Evolutionary conservation across 2,329 filamentous ascomycete species (phyloP), one percentile per base, ranked within the genome.

Genomic region (Incumbomyces delicatus): DNA sequence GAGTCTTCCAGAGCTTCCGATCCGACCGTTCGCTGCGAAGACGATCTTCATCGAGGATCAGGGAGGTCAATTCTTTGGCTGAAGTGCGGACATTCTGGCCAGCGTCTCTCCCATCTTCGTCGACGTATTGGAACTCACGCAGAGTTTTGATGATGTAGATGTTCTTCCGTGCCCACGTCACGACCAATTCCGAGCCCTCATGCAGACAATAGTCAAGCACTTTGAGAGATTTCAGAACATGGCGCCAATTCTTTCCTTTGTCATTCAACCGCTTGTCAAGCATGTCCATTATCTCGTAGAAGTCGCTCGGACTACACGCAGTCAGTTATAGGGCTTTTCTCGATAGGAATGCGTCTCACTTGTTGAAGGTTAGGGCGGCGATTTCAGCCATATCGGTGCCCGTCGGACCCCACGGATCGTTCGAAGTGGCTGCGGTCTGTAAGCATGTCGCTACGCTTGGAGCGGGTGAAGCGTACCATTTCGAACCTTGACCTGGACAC

Each of bases 221-320:
- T 66, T 98, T 98, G 57, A 98, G 74, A 35, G 92, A 94, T 69
- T 98, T 98, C 50, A 98, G 73, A 11, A 98, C 92, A 65, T 98
- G 92, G 59, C 92, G 83, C 92, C 92, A 98, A 66, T 98, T 98
- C 76, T 96, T 98, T 62, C 92, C 92, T 69, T 98, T 96, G 68
- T 98, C 92, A 61, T 98, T 98, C 61, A 98, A 73, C 57, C 92
- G 84, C 74, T 96, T 96, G 70, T 98, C 92, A 57, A 98, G 75
- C 87, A 98, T 98, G 66, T 98, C 92, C 83, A 98, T 95, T 60
- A 98, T 95, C 65, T 98, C 90, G 72, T 95, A 95, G 71, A 98
- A 98, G 66, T 96, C 92, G 67, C 85, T 90, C 31, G 88, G 89
- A 63, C 90, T 94, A 39, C 33, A 48, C 4, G 41, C 12, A 17